phyloP scores from a whole-genome alignment of 352 stramenopile genomes.

The Elongisporangium prolatum region DNA sequence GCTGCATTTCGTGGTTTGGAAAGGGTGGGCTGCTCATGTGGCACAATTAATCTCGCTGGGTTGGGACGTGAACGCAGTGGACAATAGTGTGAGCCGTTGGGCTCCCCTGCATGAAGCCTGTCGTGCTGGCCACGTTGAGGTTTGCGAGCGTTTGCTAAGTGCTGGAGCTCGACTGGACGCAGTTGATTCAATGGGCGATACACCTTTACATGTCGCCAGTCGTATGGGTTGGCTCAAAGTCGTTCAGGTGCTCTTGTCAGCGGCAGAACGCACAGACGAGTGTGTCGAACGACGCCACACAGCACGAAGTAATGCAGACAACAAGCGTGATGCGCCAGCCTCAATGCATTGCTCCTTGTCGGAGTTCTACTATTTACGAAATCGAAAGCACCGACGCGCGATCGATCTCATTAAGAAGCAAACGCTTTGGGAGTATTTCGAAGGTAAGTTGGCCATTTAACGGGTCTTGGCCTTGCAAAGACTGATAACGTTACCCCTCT shows the following conservation, averaged over 20 bases:
- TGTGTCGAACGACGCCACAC: not conserved
- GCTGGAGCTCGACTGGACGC: conserved; percentile 30
- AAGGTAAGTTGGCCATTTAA: conserved; percentile 11
- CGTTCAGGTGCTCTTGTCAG: conserved; percentile 38
- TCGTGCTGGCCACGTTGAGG: conserved; percentile 27
- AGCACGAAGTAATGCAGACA: conserved; percentile 1
- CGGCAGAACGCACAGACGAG: conserved; percentile 4
- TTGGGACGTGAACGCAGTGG: conserved; percentile 38
- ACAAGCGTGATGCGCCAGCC: not conserved
- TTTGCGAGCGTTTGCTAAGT: conserved; percentile 31
- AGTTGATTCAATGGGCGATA: conserved; percentile 43
- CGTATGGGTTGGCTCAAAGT: conserved; percentile 32
- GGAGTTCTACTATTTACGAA: conserved; percentile 40
- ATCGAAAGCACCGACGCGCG: conserved; percentile 37
- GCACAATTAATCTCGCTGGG: conserved; percentile 20
- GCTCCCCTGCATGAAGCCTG: conserved; percentile 60
- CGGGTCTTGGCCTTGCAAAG: not conserved
- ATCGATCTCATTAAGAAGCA: conserved; percentile 43
- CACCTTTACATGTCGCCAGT: conserved; percentile 48
- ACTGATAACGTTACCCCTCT: not conserved
- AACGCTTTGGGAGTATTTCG: conserved; percentile 21
- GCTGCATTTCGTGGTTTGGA: conserved; percentile 50
- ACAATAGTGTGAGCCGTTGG: conserved; percentile 34
- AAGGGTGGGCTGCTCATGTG: conserved; percentile 25
- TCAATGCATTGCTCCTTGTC: conserved; percentile 8